Conservation (phyloP, 768 basidiomycete species). For the Boletellus ananas region DNA sequence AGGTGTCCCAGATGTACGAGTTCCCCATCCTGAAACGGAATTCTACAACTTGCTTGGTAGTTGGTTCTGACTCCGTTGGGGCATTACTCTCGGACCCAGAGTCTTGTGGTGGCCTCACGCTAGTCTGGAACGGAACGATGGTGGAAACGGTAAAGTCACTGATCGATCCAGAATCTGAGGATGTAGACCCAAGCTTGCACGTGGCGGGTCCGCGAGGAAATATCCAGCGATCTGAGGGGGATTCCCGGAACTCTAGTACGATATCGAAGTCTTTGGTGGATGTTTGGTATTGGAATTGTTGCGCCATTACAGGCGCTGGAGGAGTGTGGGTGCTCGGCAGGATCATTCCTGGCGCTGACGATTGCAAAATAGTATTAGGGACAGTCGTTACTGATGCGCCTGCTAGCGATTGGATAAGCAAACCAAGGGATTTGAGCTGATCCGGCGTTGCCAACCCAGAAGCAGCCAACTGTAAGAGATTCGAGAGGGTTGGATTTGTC, state of each 20-base stretch:
- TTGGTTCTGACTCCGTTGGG: conserved; percentile 13
- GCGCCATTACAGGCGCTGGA: conserved; percentile 10
- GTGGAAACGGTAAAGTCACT: conserved; percentile 41
- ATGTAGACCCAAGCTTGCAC: conserved; percentile 39
- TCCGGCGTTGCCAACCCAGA: conserved; percentile 57
- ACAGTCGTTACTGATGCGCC: conserved; percentile 8
- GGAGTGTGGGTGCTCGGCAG: conserved; percentile 13
- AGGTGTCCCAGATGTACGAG: conserved; percentile 50
- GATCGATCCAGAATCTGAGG: conserved; percentile 12
- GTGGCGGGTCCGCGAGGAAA: conserved; percentile 59
- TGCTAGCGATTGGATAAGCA: conserved; percentile 70
- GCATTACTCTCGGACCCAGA: conserved; percentile 11
- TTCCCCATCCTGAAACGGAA: conserved; percentile 50
- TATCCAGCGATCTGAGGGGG: conserved; percentile 58
- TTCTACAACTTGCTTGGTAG: conserved; percentile 34
- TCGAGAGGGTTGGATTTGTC: conserved; percentile 64
- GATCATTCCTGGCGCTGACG: neutral
- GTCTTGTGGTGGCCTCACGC: conserved; percentile 12
- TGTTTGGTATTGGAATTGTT: conserved; percentile 23
- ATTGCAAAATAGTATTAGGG: conserved; percentile 8
- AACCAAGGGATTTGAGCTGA: conserved; percentile 63
- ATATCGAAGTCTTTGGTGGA: conserved; percentile 64
- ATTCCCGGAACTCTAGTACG: conserved; percentile 67
- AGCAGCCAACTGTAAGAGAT: conserved; percentile 62
- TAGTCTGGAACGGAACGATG: conserved; percentile 41